A percentile compares a stretch with the other conserved stretches of the same genome.
Conservation (phyloP, 106 monocot genomes). For the Narthecium ossifragum region DNA sequence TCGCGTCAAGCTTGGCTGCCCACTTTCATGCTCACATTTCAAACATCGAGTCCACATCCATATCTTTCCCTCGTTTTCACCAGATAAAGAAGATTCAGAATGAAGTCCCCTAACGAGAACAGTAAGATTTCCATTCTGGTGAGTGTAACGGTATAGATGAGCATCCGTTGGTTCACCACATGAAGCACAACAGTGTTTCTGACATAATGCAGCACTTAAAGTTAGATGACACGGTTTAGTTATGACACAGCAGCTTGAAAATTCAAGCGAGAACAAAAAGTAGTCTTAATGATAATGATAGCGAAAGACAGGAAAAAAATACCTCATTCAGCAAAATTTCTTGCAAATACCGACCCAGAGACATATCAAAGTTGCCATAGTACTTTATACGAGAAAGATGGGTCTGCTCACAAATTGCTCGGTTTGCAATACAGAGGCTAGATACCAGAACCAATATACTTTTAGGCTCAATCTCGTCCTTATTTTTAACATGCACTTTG, state of each 20-base stretch:
- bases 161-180: slow-evolving; percentile 67
- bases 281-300: too few relatives aligned
- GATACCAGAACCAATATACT: slow-evolving; percentile 75
- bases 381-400: slow-evolving; percentile 87
- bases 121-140: slow-evolving; percentile 77
- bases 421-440: slow-evolving; percentile 48
- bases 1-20: slow-evolving; percentile 26
- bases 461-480: slow-evolving; percentile 34
- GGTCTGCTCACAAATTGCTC: slow-evolving; percentile 58
- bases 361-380: slow-evolving; percentile 77
- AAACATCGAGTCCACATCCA: slow-evolving; percentile 99
- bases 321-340: slow-evolving; percentile 85
- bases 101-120: slow-evolving; percentile 53
- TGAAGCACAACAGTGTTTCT: slow-evolving; percentile 63
- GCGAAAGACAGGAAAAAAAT: slow-evolving; percentile 3
- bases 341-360: slow-evolving; percentile 74
- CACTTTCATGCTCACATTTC: slow-evolving; percentile 60
- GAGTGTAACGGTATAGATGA: slow-evolving; percentile 79
- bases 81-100: slow-evolving; percentile 19
- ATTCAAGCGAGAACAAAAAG: too few relatives aligned
- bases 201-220: too few relatives aligned
- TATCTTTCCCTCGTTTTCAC: slow-evolving; percentile 74
- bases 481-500: slow-evolving; percentile 5
- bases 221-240: too few relatives aligned
- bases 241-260: too few relatives aligned